These are phyloP conservation scores for Plasmodium gonderi DNA, from an alignment of 169 alveolate genomes.

Conservation along the genomic window DNA sequence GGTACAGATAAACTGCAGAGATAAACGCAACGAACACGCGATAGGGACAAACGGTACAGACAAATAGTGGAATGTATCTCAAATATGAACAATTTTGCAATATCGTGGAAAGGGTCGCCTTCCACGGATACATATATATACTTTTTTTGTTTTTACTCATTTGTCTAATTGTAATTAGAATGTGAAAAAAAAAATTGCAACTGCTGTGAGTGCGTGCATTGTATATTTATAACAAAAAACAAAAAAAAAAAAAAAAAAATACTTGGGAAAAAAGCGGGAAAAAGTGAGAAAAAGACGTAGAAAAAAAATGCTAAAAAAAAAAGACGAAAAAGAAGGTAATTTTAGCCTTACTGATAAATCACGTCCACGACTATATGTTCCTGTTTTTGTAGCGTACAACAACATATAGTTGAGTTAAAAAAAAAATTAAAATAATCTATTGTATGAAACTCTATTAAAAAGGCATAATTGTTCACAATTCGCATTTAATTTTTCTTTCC, in stretches of 20 bases:
- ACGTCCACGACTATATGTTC: background rate
- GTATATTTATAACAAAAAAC: background rate
- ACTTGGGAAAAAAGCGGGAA: background rate
- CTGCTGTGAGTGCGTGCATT: background rate
- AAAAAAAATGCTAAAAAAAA: too few species aligned
- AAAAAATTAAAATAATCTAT: too few species aligned
- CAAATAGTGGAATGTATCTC: background rate
- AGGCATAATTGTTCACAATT: background rate
- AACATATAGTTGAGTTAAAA: too few species aligned
- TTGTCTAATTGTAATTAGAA: background rate
- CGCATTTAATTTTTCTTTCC: background rate
- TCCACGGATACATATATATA: background rate
- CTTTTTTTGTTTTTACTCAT: background rate
- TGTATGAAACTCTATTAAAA: background rate
- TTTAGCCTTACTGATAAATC: background rate
- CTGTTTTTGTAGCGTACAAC: background rate
- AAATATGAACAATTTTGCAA: background rate
- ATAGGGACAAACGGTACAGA: background rate
- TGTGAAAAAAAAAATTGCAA: background rate
- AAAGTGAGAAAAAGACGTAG: background rate
- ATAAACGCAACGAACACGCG: too few species aligned
- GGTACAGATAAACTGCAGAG: background rate
- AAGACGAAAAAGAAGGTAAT: background rate
- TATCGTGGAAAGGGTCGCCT: background rate
- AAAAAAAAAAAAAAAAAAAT: slow-evolving; percentile 9